Base-by-base conservation (phyloP, 345 rosid species). In the Passiflora organensis region DNA sequence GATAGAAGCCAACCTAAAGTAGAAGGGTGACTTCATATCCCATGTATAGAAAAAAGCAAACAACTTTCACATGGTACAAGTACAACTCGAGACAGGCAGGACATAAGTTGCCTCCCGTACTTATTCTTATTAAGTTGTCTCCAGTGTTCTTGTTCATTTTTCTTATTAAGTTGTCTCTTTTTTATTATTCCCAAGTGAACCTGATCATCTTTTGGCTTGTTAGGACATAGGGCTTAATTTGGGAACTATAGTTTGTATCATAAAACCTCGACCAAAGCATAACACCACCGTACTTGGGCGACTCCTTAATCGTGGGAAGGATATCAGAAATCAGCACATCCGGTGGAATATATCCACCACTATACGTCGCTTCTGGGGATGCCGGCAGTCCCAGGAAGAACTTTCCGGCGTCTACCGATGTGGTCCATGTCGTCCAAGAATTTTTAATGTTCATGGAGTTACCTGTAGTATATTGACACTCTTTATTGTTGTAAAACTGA, bases 251-350 rank as follows among this genome's bases (percentile, higher is more conserved):
- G 68, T 1, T 67, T 73, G 34, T 10, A 60, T 73, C 78, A 34
- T 32, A 65, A 11, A 6, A 73, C 65, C 32, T 68, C 25, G 74
- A 69, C 74, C 78, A 73, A n/a, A 73, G 62, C 74, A 68, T 64
- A 11, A 68, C 60, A 1, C 78, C 74, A 36, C 78, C 78, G 48
- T 73, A 68, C 66, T 68, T 64, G 0, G 63, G 38, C 4, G 73
- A 55, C 20, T 23, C 46, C 57, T 55, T 67, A 23, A 72, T 63
- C 48, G 12, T 49, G 11, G 77, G 73, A 63, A 67, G 66, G 37
- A 72, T 59, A 19, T 23, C 18, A 38, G 63, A 63, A 6, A 52
- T 67, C 55, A 72, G 22, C 45, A 67, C 63, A 25, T 50, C 21
- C 0, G 63, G 65, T 8, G 67, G 70, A 47, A 72, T 24, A 51